Base-by-base conservation (phyloP, 371 early-diverging fungal genomes). In the Blakeslea trispora region DNA sequence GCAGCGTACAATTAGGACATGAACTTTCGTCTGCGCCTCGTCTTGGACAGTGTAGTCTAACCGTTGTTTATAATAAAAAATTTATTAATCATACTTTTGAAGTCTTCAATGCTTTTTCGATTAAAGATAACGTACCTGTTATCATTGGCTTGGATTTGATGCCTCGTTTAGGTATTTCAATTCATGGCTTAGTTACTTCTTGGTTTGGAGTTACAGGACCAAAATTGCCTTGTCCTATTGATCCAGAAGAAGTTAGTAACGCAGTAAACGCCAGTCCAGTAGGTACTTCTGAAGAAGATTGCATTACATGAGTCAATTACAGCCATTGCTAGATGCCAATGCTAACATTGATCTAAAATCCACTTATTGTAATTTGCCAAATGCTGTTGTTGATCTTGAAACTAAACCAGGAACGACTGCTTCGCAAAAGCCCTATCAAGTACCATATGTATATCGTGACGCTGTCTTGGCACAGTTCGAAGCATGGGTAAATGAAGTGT, bases 71-170 rank as follows among this genome's bases (percentile, higher is more conserved):
- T n/a, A n/a, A n/a, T n/a, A n/a, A n/a, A n/a, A n/a, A n/a, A n/a
- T n/a, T n/a, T n/a, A n/a, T n/a, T n/a, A n/a, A n/a, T n/a, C n/a
- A n/a, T n/a, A n/a, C n/a, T n/a, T n/a, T n/a, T n/a, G n/a, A n/a
- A n/a, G n/a, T n/a, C n/a, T n/a, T n/a, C n/a, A n/a, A n/a, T n/a
- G n/a, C n/a, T n/a, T n/a, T n/a, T n/a, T n/a, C n/a, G n/a, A n/a
- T n/a, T n/a, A n/a, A n/a, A n/a, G n/a, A 23, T 21, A 48, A 47
- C 28, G 24, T 48, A 1, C 48, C 47, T 32, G 7, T 23, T 48
- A 32, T 47, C 17, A 23, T 56, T 48, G 56, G 50, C 1, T 23
- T 56, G 23, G 50, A 49, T 56, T 19, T 55, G 13, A 35, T 55
- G 28, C 28, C 17, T 42, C n/a, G 18, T 32, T 21, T 53, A 1